Conservation (phyloP, 2,329 filamentous ascomycete genomes). For the Cordyceps cicadae region DNA sequence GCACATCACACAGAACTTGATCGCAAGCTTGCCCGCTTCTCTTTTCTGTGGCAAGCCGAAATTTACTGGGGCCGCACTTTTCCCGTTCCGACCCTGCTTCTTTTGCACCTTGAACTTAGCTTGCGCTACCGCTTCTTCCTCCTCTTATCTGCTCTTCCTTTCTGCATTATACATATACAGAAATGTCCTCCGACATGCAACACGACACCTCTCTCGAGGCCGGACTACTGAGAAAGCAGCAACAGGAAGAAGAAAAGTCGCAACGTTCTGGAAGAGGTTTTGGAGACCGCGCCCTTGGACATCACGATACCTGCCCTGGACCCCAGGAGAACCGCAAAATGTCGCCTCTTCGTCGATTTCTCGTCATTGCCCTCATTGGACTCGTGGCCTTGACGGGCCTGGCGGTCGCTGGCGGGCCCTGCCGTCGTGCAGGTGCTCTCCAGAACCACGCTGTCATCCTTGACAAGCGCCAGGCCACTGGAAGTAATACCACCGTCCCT, state of each 20-base stretch:
- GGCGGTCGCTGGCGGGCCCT: constrained; percentile 2
- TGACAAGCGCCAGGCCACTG: constrained; percentile 4
- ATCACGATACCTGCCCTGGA: not conserved
- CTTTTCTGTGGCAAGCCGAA: not conserved
- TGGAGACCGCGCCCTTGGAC: constrained; percentile 2
- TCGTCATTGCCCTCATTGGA: constrained; percentile 20
- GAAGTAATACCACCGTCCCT: constrained; percentile 7
- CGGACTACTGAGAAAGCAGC: constrained; percentile 9
- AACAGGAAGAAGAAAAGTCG: constrained; percentile 10
- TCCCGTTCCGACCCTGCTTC: not conserved
- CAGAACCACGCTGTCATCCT: not conserved
- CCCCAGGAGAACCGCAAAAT: constrained; percentile 4
- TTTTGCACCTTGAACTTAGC: not conserved
- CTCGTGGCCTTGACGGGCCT: constrained; percentile 33
- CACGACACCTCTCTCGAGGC: constrained; percentile 8
- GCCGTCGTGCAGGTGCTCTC: not conserved
- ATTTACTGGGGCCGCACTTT: not conserved
- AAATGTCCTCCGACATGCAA: constrained; percentile 4
- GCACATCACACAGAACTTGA: not conserved
- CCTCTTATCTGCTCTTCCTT: not conserved
- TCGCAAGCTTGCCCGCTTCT: not conserved
- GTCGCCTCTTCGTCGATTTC: constrained; percentile 3
- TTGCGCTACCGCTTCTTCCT: not conserved
- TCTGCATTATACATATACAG: not conserved
- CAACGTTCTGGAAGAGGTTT: constrained; percentile 4